phyloP scores from a whole-genome alignment of 2,329 filamentous ascomycete species.

The Aureobasidium vineae region DNA sequence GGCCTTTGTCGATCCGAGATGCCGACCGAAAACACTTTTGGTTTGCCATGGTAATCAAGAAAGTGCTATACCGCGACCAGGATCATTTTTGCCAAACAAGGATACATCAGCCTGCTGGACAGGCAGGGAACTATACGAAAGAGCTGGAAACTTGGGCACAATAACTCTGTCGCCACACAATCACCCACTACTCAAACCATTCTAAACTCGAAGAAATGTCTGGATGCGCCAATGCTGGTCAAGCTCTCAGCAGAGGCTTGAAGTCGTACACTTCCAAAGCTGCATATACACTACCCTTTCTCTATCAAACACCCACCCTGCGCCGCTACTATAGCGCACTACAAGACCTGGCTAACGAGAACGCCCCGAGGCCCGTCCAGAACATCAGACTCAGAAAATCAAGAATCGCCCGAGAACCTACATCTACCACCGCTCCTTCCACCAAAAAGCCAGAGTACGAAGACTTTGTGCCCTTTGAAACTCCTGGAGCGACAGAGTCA shows the following conservation, averaged over 20 bases:
- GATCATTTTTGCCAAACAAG: neutral
- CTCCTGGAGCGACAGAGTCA: neutral
- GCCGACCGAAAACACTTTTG: conserved; percentile 11
- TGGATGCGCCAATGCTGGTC: conserved; percentile 20
- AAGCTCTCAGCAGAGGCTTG: conserved; percentile 15
- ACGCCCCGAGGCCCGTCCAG: neutral
- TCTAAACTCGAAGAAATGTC: conserved; percentile 1
- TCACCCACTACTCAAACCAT: neutral
- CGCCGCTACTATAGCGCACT: conserved; percentile 22
- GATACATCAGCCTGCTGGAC: neutral
- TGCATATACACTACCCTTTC: neutral
- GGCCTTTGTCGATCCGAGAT: neutral
- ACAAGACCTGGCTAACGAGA: conserved; percentile 17
- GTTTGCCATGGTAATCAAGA: neutral
- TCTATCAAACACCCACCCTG: conserved; percentile 19
- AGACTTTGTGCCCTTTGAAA: conserved; percentile 19
- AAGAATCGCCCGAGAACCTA: neutral
- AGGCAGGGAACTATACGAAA: neutral
- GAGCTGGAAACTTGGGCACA: neutral
- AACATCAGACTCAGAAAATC: neutral
- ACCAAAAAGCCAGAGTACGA: neutral
- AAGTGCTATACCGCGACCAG: neutral
- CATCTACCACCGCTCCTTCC: neutral
- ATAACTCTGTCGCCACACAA: neutral
- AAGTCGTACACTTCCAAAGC: neutral